Conservation (phyloP, 192 early-diverging fungal species). For the Podila clonocystis region DNA sequence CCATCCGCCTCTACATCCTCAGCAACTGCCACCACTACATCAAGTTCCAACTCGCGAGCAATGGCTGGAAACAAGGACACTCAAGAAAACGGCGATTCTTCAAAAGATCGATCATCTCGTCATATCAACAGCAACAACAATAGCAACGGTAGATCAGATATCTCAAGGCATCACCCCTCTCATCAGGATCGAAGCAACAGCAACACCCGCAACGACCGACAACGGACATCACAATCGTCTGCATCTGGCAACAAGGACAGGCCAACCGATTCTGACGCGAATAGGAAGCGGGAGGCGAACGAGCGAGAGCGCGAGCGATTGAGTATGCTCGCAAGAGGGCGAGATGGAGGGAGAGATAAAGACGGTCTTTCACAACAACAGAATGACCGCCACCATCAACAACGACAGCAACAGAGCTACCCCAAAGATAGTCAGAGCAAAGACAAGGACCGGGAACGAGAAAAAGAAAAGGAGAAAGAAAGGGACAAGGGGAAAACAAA, state of each 20-base stretch:
- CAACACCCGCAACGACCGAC: neutral
- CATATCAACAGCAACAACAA: neutral
- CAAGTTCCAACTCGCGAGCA: neutral
- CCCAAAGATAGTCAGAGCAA: neutral
- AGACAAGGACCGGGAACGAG: neutral
- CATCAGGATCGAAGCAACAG: neutral
- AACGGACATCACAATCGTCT: neutral
- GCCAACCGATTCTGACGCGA: neutral
- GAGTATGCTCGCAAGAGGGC: neutral
- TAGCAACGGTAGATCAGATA: neutral
- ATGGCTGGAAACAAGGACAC: neutral
- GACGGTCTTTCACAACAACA: constrained; percentile 9
- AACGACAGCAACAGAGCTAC: neutral
- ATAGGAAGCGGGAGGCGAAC: neutral
- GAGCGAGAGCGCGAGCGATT: neutral
- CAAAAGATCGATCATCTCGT: neutral
- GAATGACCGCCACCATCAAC: neutral
- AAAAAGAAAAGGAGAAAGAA: neutral
- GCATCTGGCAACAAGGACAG: neutral
- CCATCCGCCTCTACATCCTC: neutral
- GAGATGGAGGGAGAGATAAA: neutral
- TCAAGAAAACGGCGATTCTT: neutral
- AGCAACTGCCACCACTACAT: neutral
- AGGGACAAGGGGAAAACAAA: constrained; percentile 12
- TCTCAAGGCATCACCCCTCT: neutral